A percentile compares a stretch with the other conserved stretches of the same genome.
Conservation (phyloP, 2,329 filamentous ascomycete species). For the Cercospora zeina region DNA sequence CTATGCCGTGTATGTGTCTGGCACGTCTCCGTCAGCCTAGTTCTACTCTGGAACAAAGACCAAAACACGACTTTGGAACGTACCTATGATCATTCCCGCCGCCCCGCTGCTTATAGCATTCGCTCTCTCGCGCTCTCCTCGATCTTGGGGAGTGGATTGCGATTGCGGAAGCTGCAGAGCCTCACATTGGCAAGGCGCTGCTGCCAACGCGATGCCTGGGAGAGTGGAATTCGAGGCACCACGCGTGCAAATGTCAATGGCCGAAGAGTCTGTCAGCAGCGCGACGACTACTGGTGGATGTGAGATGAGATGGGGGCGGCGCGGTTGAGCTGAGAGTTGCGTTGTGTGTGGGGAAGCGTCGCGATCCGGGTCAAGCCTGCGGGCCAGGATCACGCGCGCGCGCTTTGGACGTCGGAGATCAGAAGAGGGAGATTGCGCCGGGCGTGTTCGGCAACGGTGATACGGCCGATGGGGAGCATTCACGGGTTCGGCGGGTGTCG, state of each 20-base stretch:
- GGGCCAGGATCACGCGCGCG: neutral
- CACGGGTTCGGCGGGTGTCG: too few species aligned
- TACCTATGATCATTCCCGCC: conserved; percentile 38
- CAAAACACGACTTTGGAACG: neutral
- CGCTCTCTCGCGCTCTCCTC: neutral
- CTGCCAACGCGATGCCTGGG: conserved; percentile 18
- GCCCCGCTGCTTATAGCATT: conserved; percentile 5
- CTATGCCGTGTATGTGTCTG: conserved; percentile 31
- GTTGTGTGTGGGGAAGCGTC: conserved; percentile 23
- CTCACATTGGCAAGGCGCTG: conserved; percentile 29
- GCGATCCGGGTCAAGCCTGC: conserved; percentile 9
- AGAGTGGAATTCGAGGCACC: neutral
- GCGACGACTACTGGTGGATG: too few species aligned
- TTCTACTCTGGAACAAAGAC: too few species aligned
- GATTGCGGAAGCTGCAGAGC: conserved; percentile 13
- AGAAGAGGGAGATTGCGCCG: neutral
- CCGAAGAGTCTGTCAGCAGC: neutral
- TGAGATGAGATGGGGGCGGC: conserved; percentile 4
- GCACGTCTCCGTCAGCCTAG: neutral
- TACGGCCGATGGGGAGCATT: too few species aligned
- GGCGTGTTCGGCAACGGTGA: too few species aligned
- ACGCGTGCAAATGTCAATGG: conserved; percentile 19
- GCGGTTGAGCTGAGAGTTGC: conserved; percentile 3
- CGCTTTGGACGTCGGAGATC: neutral
- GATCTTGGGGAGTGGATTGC: conserved; percentile 7